Evolutionary conservation across 1,284 basidiomycete genomes (phyloP), one percentile per base, ranked within the genome.

Genomic region (Neolentinus lepideus): DNA sequence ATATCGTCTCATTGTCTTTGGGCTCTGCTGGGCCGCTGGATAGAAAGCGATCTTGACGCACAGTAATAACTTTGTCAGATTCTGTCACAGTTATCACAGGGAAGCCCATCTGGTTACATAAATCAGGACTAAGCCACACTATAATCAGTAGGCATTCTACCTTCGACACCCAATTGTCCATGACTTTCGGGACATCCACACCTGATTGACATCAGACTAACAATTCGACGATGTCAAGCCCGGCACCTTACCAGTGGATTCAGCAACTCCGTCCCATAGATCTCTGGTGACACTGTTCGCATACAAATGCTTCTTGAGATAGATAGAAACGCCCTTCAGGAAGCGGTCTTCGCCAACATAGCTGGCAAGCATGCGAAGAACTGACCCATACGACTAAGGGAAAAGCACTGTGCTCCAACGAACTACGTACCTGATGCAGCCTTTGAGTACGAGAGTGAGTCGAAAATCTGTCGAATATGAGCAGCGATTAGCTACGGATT

Each of bases 131-230:
- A 12, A 16, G 25, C 26, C 51, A 25, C 21, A 26, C 47, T 52
- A 45, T 10, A 35, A 36, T 10, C 29, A 51, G 22, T 25, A 1
- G 59, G 58, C 60, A 67, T 70, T 58, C 58, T 59, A 86, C 87
- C 80, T 94, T 92, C 57, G 85, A 81, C 36, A 95, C 88, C 96
- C 95, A 99, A 67, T 90, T 89, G 59, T 90, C 81, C 92, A 98
- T 96, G 64, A 98, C 80, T 56, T 79, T 77, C 12, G 85, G 77
- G 50, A 98, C 83, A 63, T 98, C 86, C 35, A 86, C 66, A 14
- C 85, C 89, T 80, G 45, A 11, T 48, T 3, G 47, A 22, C 11
- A 3, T 50, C 47, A 50, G 47, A 26, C 11, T 12, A 21, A 50
- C 24, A 12, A 9, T 6, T 29, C 11, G 22, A 4, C 24, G 3